Conservation (phyloP, 768 basidiomycete genomes). For the Neoboletus subvelutipes region DNA sequence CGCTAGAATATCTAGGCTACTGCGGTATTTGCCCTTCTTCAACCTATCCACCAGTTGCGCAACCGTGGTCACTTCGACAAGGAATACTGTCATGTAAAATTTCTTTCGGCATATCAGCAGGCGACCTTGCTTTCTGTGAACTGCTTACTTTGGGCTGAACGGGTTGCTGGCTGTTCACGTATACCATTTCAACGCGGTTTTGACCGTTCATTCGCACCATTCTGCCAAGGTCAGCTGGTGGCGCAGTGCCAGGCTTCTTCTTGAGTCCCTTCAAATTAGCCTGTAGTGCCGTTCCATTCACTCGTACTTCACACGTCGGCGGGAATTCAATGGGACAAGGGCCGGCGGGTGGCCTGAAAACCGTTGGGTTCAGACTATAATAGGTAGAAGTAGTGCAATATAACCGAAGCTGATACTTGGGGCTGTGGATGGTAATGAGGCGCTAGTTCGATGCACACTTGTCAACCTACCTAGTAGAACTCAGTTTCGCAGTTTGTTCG, state of each 20-base stretch:
- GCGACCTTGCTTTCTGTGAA: not conserved
- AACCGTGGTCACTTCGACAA: constrained; percentile 77
- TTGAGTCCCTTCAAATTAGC: constrained; percentile 89
- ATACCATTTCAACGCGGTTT: constrained; percentile 84
- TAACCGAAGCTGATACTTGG: constrained; percentile 77
- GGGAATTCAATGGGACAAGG: constrained; percentile 89
- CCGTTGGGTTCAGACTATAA: constrained; percentile 48
- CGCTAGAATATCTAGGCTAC: constrained; percentile 60
- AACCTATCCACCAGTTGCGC: constrained; percentile 68
- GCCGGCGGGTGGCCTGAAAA: constrained; percentile 50
- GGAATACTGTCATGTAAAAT: constrained; percentile 81
- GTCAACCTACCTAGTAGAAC: constrained; percentile 48
- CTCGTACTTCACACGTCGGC: constrained; percentile 85
- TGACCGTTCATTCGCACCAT: constrained; percentile 39
- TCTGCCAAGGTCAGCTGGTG: constrained; percentile 72
- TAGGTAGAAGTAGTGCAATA: constrained; percentile 87
- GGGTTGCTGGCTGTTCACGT: constrained; percentile 85
- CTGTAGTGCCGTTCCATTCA: constrained; percentile 65
- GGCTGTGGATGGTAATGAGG: constrained; percentile 37
- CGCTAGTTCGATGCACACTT: constrained; percentile 1
- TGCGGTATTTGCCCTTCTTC: constrained; percentile 63
- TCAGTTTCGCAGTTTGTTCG: constrained; percentile 65
- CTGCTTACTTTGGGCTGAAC: constrained; percentile 62
- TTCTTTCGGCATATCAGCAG: constrained; percentile 66
- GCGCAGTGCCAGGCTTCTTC: constrained; percentile 92